Percentiles rank a stretch among this genome's conserved stretches.
phyloP scores from a whole-genome alignment of 352 stramenopile species.

The Phytophthora cajani region DNA sequence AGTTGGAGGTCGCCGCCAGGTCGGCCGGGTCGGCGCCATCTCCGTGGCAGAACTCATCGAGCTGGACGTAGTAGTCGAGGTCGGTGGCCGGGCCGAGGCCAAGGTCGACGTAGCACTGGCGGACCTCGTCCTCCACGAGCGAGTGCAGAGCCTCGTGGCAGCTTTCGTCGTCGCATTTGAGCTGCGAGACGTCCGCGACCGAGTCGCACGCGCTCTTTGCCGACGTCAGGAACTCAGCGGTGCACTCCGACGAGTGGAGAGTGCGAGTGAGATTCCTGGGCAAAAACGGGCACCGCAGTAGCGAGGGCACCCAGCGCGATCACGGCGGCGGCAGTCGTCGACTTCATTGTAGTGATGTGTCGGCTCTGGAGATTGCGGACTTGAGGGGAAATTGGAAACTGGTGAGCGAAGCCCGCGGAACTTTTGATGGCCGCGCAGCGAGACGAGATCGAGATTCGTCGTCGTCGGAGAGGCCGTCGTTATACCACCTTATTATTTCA shows the following conservation, averaged over 20 bases:
- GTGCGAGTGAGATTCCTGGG: conserved; percentile 21
- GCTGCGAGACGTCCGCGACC: conserved; percentile 43
- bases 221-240: conserved; percentile 26
- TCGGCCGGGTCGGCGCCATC: conserved; percentile 45
- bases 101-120: conserved; percentile 44
- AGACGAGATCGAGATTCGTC: too few relatives aligned
- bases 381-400: conserved; percentile 15
- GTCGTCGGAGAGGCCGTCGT: too few relatives aligned
- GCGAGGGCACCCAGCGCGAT: conserved; percentile 17
- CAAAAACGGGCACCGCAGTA: not conserved
- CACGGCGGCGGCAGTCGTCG: not conserved
- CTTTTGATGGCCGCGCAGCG: not conserved
- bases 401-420: not conserved
- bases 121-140: conserved; percentile 47
- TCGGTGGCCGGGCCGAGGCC: conserved; percentile 35
- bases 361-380: conserved; percentile 17
- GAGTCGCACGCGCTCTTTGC: conserved; percentile 45
- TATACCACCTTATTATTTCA: too few relatives aligned
- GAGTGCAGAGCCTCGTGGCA: conserved; percentile 50
- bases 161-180: conserved; percentile 43
- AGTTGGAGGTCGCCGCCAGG: conserved; percentile 8
- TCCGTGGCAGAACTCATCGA: conserved; percentile 54
- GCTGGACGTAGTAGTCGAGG: conserved; percentile 45
- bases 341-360: conserved; percentile 34
- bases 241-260: conserved; percentile 33